Base-by-base conservation (phyloP, 192 early-diverging fungal genomes). In the Dimargaris xerosporica region DNA sequence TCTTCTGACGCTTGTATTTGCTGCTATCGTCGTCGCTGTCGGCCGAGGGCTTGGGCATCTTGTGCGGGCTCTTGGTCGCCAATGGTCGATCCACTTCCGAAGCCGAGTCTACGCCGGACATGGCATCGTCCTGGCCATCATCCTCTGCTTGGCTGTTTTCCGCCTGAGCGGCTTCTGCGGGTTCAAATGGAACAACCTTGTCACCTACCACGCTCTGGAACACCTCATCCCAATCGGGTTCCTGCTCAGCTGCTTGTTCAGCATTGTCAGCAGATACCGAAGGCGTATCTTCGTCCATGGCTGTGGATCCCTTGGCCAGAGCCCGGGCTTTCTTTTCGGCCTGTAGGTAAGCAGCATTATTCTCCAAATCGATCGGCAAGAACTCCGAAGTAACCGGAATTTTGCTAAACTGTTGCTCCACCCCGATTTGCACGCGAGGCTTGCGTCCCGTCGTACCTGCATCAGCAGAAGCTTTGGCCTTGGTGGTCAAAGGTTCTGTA, bases 391-490 rank as follows among this genome's bases (percentile, higher is more conserved):
- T 73, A 3, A 98, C 91, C 19, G 79, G 83, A 60, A 98, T 96
- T 78, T 96, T 95, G 70, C 80, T 82, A 67, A 98, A 92, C 66
- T 82, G 69, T 71, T 98, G 96, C 64, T 87, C 85, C 15, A 96
- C 89, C 34, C 80, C 74, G 61, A 77, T 75, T 19, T 65, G 63
- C 15, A 54, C 58, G 31, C 62, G 43, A 63, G 25, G 25, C 56
- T 43, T 47, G 30, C 45, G n/a, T n/a, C 45, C 26, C 26, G n/a
- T 3, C 4, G 59, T 55, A 11, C 69, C 66, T 9, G 58, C 64
- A 3, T 62, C 65, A 17, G 21, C 43, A 6, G 31, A 17, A 0
- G 58, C n/a, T 4, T 62, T 65, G 16, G 30, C 78, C 63, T 73
- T 66, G 10, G 67, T 61, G 16, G 70, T 46, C 29, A 66, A 62